Evolutionary conservation across 257 asterid genomes (phyloP).

Genomic region (Fraxinus excelsior): DNA sequence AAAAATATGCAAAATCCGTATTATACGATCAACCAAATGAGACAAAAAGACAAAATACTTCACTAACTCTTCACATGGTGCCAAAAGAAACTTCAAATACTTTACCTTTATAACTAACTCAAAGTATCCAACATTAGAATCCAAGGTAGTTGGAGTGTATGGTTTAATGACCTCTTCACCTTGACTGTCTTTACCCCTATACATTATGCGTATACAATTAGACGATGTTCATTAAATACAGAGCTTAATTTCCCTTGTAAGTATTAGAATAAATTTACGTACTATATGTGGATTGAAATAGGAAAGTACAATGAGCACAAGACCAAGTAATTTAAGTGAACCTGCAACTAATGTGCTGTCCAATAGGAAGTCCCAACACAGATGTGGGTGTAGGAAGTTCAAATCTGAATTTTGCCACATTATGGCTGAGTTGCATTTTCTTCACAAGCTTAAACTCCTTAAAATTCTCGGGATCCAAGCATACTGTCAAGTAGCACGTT

Average conservation of each 20-base stretch:
- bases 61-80: not conserved
- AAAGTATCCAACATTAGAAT: constrained; percentile 90
- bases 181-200: constrained; percentile 91
- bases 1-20: constrained; percentile 21
- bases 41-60: constrained; percentile 3
- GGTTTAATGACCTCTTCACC: constrained; percentile 98
- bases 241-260: constrained; percentile 10
- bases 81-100: constrained; percentile 3
- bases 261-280: not conserved
- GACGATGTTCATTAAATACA: not conserved
- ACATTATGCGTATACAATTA: constrained; percentile 10
- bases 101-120: constrained; percentile 92
- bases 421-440: constrained; percentile 84
- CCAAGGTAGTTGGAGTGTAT: constrained; percentile 97
- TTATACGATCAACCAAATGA: constrained; percentile 22
- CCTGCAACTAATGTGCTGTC: constrained; percentile 99
- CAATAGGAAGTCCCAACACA: constrained; percentile 93
- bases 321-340: constrained; percentile 27
- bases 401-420: constrained; percentile 91
- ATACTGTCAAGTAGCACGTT: constrained; percentile 43
- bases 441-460: constrained; percentile 90
- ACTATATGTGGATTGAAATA: not conserved
- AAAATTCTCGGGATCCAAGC: constrained; percentile 82
- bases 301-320: not conserved
- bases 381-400: constrained; percentile 89